Evolutionary conservation across 345 rosid genomes (phyloP).

Genomic region (Tarenaya hassleriana): DNA sequence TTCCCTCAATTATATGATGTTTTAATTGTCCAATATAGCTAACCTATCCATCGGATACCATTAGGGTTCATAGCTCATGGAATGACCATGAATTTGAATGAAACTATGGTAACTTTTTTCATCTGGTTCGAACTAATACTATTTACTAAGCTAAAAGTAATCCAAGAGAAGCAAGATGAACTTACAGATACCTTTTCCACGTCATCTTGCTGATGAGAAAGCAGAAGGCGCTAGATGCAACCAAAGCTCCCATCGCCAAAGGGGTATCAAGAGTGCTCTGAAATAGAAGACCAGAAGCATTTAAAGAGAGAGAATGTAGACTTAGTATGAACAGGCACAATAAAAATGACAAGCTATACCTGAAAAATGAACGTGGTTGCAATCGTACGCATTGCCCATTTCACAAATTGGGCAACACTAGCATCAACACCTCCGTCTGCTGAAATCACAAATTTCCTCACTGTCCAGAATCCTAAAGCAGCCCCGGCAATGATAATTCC

Average conservation of each 20-base stretch:
- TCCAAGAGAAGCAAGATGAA: not conserved
- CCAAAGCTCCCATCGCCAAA: constrained; percentile 44
- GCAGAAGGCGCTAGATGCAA: constrained; percentile 37
- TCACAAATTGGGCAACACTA: constrained; percentile 79
- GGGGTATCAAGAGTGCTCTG: constrained; percentile 74
- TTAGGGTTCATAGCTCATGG: no score
- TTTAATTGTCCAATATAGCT: not conserved
- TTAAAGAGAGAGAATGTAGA: not conserved
- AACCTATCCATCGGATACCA: no score
- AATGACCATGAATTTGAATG: no score
- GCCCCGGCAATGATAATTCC: constrained; percentile 82
- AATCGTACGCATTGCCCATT: constrained; percentile 81
- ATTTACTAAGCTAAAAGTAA: not conserved
- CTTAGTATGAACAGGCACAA: not conserved
- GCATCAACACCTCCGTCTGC: constrained; percentile 77
- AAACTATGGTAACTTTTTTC: no score
- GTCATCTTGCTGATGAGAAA: constrained; percentile 24
- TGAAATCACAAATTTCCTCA: constrained; percentile 69
- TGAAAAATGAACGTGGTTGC: constrained; percentile 69
- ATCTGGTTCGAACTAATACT: no score
- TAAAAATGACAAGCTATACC: constrained; percentile 29
- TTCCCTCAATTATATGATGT: not conserved
- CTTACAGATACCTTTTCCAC: not conserved
- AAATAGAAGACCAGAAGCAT: constrained; percentile 5
- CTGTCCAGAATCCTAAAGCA: constrained; percentile 91